Conservation (phyloP, 768 basidiomycete species). For the Tulasnella sp. region DNA sequence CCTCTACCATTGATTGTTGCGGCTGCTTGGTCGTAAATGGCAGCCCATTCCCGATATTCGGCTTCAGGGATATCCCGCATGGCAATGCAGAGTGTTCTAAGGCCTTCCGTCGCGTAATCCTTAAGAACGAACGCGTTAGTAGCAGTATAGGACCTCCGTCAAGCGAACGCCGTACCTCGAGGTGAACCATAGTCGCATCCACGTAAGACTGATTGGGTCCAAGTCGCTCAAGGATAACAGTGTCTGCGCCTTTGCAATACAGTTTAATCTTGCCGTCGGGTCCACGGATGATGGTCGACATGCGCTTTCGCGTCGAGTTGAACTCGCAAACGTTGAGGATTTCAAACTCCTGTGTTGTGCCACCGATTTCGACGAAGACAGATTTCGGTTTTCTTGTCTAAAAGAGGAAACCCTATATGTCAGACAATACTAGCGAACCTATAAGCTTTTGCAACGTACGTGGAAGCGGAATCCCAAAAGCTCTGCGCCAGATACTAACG, state of each 20-base stretch:
- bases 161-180: constrained; percentile 59
- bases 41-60: constrained; percentile 86
- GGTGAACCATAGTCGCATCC: constrained; percentile 81
- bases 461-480: constrained; percentile 89
- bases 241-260: constrained; percentile 97
- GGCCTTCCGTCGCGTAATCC: constrained; percentile 96
- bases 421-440: neutral
- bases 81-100: constrained; percentile 94
- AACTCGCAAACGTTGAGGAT: constrained; percentile 98
- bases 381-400: constrained; percentile 95
- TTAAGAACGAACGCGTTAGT: constrained; percentile 29
- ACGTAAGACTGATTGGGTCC: constrained; percentile 64
- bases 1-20: constrained; percentile 93
- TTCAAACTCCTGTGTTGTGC: constrained; percentile 72
- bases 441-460: constrained; percentile 47
- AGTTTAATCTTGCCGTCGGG: constrained; percentile 90
- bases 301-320: constrained; percentile 94
- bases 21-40: constrained; percentile 87
- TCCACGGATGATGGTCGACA: constrained; percentile 89
- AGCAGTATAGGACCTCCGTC: neutral
- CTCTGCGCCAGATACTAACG: constrained; percentile 91
- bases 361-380: constrained; percentile 79
- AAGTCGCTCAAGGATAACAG: constrained; percentile 92
- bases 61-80: constrained; percentile 87
- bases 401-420: neutral